A percentile compares a stretch with the other conserved stretches of the same genome.
These are phyloP conservation scores for Agapanthus africanus DNA, from an alignment of 106 monocot species.

Conservation along the genomic window DNA sequence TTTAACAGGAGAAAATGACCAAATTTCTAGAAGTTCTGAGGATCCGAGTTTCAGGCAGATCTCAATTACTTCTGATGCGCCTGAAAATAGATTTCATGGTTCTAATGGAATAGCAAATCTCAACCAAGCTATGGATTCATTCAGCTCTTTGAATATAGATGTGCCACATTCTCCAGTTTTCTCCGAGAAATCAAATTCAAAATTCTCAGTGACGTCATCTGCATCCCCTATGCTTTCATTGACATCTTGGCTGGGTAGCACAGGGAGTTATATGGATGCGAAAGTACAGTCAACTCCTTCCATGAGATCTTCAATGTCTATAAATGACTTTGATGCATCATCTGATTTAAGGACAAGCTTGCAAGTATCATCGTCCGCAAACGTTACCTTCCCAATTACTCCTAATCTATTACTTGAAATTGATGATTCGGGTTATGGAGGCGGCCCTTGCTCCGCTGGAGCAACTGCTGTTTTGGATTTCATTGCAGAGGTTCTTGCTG, in stretches of 20 bases:
- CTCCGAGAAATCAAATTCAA: slow-evolving; percentile 68
- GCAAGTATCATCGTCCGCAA: slow-evolving; percentile 36
- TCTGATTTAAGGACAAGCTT: slow-evolving; percentile 36
- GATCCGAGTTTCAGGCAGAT: slow-evolving; percentile 19
- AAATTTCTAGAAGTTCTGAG: slow-evolving; percentile 19
- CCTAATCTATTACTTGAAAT: slow-evolving; percentile 66
- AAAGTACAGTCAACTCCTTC: slow-evolving; percentile 43
- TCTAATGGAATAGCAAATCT: slow-evolving; percentile 33
- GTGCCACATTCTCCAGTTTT: slow-evolving; percentile 59
- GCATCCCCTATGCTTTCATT: slow-evolving; percentile 62
- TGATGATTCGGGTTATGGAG: slow-evolving; percentile 89
- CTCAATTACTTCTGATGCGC: slow-evolving; percentile 13
- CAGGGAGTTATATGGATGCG: slow-evolving; percentile 38
- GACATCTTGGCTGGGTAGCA: slow-evolving; percentile 70
- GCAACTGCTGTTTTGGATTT: slow-evolving; percentile 90
- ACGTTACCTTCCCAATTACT: slow-evolving; percentile 58
- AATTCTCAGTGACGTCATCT: slow-evolving; percentile 33
- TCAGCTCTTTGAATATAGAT: slow-evolving; percentile 31
- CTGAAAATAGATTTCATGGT: slow-evolving; percentile 27
- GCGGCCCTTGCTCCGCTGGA: slow-evolving; percentile 90
- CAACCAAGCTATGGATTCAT: slow-evolving; percentile 28
- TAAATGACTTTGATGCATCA: slow-evolving; percentile 54
- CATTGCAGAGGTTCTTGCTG: slow-evolving; percentile 85
- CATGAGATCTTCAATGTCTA: slow-evolving; percentile 48
- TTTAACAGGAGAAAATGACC: slow-evolving; percentile 19